Base-by-base conservation (phyloP, 257 asterid genomes). In the Nicotiana tabacum region DNA sequence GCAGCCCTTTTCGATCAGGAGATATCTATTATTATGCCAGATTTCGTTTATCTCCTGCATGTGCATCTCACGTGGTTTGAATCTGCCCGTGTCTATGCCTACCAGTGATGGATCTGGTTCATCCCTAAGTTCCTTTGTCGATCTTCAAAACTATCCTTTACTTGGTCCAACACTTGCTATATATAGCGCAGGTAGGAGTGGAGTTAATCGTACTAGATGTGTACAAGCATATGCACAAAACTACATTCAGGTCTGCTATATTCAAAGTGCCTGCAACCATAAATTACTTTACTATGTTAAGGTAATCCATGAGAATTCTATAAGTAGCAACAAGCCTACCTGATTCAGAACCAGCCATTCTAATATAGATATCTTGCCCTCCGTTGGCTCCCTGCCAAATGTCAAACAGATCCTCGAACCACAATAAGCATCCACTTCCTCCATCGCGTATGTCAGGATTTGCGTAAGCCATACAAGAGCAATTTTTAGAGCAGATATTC, bases 401-500 rank as follows among this genome's bases (percentile, higher is more conserved):
- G 64, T 88, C 88, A 37, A 67, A 53, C 11, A 88, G 77, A 33
- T 87, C 86, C 17, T 77, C 79, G 72, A 81, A 89, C 91, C 90
- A 89, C 46, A 83, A 56, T 62, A 89, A 32, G 77, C 90, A 89
- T 27, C 88, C 91, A 66, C 83, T 82, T 15, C 86, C 88, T 37
- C 43, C 80, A 32, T 77, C 1, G 24, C 85, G 70, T 9, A 82
- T 46, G 27, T 83, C 83, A 15, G 77, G 13, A 46, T 83, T 84
- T 16, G 90, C 64, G 21, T 87, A 89, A 18, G 88, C 90, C 83
- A 67, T 78, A 48, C 91, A 89, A 29, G 88, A 81, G 80, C 91
- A 89, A 35, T 89, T 82, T 13, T 83, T 67, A 18, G 81, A 78
- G 78, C 91, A 89, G 58, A 64, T 9, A 53, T 11, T 62, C 81